Conservation (phyloP, 2,329 filamentous ascomycete species). For the Alternaria sp. region DNA sequence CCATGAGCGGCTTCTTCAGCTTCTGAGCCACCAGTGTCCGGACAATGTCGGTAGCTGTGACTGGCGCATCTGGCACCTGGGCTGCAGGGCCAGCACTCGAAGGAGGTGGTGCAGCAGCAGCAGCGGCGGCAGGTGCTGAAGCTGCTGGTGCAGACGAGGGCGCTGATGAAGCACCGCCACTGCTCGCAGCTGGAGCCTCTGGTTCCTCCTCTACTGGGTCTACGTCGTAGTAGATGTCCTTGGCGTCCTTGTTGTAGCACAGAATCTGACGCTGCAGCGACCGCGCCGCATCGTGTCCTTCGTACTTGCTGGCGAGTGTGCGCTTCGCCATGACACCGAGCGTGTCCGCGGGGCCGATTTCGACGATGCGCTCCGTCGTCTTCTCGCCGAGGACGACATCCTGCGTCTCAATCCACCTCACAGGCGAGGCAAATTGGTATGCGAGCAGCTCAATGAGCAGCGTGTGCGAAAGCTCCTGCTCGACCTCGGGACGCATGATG, state of each 20-base stretch:
- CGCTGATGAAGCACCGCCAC: conserved; percentile 53
- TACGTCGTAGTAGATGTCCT: conserved; percentile 99
- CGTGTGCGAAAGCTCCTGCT: conserved; percentile 98
- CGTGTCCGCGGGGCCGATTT: conserved; percentile 96
- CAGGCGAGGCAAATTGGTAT: conserved; percentile 98
- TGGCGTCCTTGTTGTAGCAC: conserved; percentile 99
- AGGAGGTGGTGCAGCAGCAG: conserved; percentile 64
- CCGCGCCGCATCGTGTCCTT: conserved; percentile 96
- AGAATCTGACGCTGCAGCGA: conserved; percentile 97
- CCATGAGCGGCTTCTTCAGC: conserved; percentile 89
- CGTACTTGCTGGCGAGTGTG: conserved; percentile 95
- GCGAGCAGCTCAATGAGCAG: conserved; percentile 97
- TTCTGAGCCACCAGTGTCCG: conserved; percentile 93
- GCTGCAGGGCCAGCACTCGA: conserved; percentile 83
- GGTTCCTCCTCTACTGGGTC: conserved; percentile 84
- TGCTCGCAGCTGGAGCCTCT: conserved; percentile 64
- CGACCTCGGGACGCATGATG: conserved; percentile 95
- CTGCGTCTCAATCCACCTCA: conserved; percentile 99
- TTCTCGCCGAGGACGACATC: conserved; percentile 99
- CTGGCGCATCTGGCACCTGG: conserved; percentile 83
- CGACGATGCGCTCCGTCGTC: conserved; percentile 94
- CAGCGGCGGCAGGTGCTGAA: conserved; percentile 60
- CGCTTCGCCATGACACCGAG: conserved; percentile 97
- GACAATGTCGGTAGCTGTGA: conserved; percentile 88
- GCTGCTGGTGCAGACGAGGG: conserved; percentile 60